Percentiles rank a stretch among this genome's conserved stretches.
Conservation (phyloP, 1,139 yeast genomes). For the Suhomyces ambrosiae region DNA sequence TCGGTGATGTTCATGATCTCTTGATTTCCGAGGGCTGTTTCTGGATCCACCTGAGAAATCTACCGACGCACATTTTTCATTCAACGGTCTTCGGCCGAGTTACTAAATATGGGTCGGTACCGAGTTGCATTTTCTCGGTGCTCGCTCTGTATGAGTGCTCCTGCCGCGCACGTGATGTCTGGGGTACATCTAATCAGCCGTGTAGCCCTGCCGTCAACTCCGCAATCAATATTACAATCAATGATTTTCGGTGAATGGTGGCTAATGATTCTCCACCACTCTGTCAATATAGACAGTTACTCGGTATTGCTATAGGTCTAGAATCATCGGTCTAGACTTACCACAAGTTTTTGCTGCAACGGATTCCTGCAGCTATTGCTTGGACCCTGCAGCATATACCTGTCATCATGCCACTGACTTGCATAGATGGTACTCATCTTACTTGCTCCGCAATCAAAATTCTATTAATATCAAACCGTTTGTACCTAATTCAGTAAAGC, state of each 20-base stretch:
- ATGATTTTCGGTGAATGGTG: not conserved
- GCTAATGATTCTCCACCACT: not conserved
- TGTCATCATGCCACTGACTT: no score
- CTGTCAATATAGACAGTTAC: no score
- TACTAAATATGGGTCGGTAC: not conserved
- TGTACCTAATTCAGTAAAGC: no score
- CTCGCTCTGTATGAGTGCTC: not conserved
- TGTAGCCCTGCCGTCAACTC: not conserved
- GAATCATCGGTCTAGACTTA: no score
- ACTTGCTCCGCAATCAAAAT: no score
- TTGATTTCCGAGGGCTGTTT: no score
- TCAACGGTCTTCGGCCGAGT: not conserved
- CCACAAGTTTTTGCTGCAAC: no score
- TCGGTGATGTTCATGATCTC: no score
- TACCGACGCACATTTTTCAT: not conserved
- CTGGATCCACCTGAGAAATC: no score
- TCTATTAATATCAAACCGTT: no score
- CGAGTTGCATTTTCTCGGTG: not conserved
- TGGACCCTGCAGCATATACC: no score
- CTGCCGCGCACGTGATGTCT: not conserved
- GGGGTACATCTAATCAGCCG: conserved; percentile 1
- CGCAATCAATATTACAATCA: not conserved
- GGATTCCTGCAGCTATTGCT: not conserved
- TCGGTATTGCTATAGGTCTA: not conserved
- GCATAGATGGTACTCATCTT: no score